Conservation (phyloP, 192 early-diverging fungal species). For the Gigaspora rosea region DNA sequence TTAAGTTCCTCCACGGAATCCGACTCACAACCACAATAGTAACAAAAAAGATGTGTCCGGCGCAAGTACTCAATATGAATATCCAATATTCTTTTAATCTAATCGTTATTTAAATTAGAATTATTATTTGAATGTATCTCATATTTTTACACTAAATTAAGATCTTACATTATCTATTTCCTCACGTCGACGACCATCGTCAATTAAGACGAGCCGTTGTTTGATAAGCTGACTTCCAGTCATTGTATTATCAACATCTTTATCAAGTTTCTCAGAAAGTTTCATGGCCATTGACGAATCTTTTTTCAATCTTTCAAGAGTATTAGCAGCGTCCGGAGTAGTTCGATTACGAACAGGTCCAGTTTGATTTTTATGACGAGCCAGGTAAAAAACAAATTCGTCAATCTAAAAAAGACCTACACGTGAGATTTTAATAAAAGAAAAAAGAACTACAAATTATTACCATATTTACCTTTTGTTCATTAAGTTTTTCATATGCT, state of each 20-base stretch:
- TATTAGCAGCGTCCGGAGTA: slow-evolving; percentile 73
- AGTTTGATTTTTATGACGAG: slow-evolving; percentile 48
- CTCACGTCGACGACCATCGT: slow-evolving; percentile 16
- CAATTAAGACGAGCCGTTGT: slow-evolving; percentile 14
- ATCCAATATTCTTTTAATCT: slow-evolving; percentile 60
- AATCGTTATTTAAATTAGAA: background rate
- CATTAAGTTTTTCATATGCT: slow-evolving; percentile 64
- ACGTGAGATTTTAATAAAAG: background rate
- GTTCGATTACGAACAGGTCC: slow-evolving; percentile 54
- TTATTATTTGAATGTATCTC: background rate
- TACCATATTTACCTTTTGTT: slow-evolving; percentile 39
- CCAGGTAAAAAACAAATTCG: slow-evolving; percentile 57
- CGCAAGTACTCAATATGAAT: slow-evolving; percentile 84
- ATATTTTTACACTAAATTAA: slow-evolving; percentile 30
- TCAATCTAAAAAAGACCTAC: slow-evolving; percentile 47
- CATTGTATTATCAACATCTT: slow-evolving; percentile 40
- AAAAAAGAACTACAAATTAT: background rate
- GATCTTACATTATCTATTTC: slow-evolving; percentile 35
- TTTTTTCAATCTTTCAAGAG: slow-evolving; percentile 65
- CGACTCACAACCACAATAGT: slow-evolving; percentile 88
- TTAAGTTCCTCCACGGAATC: slow-evolving; percentile 82
- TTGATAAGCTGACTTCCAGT: slow-evolving; percentile 24
- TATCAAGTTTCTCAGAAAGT: slow-evolving; percentile 61
- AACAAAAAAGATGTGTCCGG: slow-evolving; percentile 91
- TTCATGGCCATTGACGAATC: slow-evolving; percentile 70